Evolutionary conservation across 306 rosid species (phyloP), one percentile per base, ranked within the genome.

Genomic region (Lathyrus oleraceus): DNA sequence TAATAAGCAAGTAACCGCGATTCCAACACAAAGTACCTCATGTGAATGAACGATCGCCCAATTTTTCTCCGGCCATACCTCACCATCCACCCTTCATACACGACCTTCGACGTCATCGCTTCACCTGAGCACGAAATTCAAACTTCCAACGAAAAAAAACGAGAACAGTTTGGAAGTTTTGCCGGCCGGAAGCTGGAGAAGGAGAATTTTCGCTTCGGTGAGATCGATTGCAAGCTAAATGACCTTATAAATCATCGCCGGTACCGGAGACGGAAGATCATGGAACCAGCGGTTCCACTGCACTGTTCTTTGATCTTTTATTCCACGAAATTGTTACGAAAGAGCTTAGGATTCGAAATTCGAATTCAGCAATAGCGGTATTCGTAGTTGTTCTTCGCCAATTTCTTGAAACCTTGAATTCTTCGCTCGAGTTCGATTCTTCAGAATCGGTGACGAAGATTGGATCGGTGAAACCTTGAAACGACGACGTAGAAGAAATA

Each of bases 41-140:
- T 94, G 71, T 94, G 99, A 63, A 94, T 94, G 84, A 84, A 94
- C 70, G 97, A 94, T 67, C 99, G 91, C 28, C 99, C 99, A 77
- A 94, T 91, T 91, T 87, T 94, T 15, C 97, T 39, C 30, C 99
- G 89, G 67, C 99, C 99, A 60, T 89, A 94, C 15, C 99, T 85
- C 40, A 94, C 99, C 99, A 94, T 94, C 99, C 99, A 94, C 15
- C 99, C 97, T 94, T 94, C 99, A 77, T 94, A 94, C 8, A 91
- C 96, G 8, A 94, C 91, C 83, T 94, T 94, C 21, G 96, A 82
- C 73, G 96, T 87, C 99, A 91, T 91, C 83, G 79, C 49, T 73
- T 30, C 62, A 20, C 69, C 36, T 56, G 49, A 64, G 71, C 23
- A 17, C 49, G 42, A 77, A 66, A 11, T 69, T 21, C 57, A 52